Conservation (phyloP, 352 stramenopile genomes). For the Phytophthora constricta region DNA sequence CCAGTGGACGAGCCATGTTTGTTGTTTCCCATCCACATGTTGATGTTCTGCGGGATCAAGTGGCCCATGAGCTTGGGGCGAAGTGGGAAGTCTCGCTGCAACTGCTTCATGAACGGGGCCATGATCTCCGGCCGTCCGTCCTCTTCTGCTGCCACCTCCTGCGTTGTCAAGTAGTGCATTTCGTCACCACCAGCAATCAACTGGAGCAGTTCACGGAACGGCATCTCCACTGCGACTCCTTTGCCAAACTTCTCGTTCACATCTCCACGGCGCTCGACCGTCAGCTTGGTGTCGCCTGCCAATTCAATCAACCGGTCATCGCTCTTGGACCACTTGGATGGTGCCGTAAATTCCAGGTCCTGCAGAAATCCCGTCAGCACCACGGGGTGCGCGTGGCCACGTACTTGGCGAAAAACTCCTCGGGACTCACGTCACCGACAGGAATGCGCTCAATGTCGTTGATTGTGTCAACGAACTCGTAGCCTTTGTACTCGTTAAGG, state of each 20-base stretch:
- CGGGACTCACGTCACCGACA: conserved; percentile 56
- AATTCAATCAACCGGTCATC: conserved; percentile 72
- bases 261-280: conserved; percentile 79
- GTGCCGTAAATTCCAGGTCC: conserved; percentile 58
- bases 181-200: conserved; percentile 75
- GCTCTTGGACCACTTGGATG: conserved; percentile 66
- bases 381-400: conserved; percentile 83
- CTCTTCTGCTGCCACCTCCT: conserved; percentile 85
- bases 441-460: conserved; percentile 62
- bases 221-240: conserved; percentile 88
- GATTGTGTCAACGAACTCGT: conserved; percentile 46
- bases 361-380: conserved; percentile 72
- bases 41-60: conserved; percentile 95
- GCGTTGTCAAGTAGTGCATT: conserved; percentile 90
- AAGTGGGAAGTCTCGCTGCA: conserved; percentile 87
- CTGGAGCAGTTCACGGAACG: conserved; percentile 76
- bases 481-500: conserved; percentile 73
- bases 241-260: conserved; percentile 82
- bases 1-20: conserved; percentile 86
- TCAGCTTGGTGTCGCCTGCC: conserved; percentile 70
- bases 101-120: conserved; percentile 78
- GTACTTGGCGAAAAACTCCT: conserved; percentile 83
- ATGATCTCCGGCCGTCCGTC: conserved; percentile 86
- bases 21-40: conserved; percentile 97
- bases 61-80: conserved; percentile 83